Conservation (phyloP, 2,329 filamentous ascomycete species). For the Penicillium concentricum region DNA sequence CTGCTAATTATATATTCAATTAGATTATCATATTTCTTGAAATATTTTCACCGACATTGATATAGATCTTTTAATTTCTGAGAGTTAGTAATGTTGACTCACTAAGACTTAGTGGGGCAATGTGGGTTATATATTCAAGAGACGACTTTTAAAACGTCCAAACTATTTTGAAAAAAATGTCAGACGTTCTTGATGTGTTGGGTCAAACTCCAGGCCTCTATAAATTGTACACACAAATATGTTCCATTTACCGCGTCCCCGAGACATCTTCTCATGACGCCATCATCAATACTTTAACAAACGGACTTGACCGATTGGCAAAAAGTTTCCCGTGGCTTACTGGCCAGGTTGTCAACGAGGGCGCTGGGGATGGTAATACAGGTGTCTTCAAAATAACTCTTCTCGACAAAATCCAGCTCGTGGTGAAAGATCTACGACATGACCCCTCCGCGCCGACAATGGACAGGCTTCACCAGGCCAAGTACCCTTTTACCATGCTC, state of each 20-base stretch:
- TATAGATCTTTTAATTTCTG: neutral
- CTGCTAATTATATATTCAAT: neutral
- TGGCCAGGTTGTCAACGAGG: slow-evolving; percentile 45
- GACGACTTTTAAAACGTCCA: too few species aligned
- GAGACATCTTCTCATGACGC: slow-evolving; percentile 6
- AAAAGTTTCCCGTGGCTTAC: slow-evolving; percentile 15
- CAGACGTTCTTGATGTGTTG: slow-evolving; percentile 8
- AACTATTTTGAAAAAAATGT: neutral
- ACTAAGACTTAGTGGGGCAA: neutral
- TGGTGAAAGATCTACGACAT: slow-evolving; percentile 47
- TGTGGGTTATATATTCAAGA: neutral
- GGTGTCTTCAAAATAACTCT: slow-evolving; percentile 44
- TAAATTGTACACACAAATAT: slow-evolving; percentile 19
- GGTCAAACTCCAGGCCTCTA: slow-evolving; percentile 11
- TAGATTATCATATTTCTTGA: neutral
- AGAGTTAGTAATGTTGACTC: neutral
- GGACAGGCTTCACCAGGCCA: slow-evolving; percentile 35
- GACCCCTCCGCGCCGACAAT: slow-evolving; percentile 40
- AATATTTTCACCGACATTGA: neutral
- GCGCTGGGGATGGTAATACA: slow-evolving; percentile 23
- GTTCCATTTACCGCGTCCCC: slow-evolving; percentile 7
- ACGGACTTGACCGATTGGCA: slow-evolving; percentile 13
- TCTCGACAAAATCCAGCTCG: slow-evolving; percentile 32
- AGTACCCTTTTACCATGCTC: slow-evolving; percentile 51
- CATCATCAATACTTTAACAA: slow-evolving; percentile 9